Base-by-base conservation (phyloP, 1,284 basidiomycete genomes). In the Mycosarcoma maydis region DNA sequence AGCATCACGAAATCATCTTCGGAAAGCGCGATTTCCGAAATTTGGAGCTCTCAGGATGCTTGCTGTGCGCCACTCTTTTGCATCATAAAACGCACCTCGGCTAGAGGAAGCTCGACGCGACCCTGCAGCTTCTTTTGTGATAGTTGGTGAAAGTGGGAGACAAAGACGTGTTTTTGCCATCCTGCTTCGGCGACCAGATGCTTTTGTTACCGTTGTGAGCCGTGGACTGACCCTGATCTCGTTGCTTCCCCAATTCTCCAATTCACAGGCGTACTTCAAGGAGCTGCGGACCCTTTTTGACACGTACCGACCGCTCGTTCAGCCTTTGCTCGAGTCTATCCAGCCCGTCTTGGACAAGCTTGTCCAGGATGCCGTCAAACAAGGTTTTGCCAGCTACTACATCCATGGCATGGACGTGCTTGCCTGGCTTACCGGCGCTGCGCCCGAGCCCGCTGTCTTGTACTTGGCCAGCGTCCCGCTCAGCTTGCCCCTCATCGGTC, bases 381-480 rank as follows among this genome's bases (percentile, higher is more conserved):
- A 74, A 40, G 76, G 76, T 37, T 98, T 76, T 75, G 86, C 27
- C 89, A 78, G 80, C 44, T 91, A 88, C 84, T 98, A 94, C 84
- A 84, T 85, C 38, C 86, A 91, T 75, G 94, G 93, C 51, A 86
- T 97, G 72, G 87, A 95, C 80, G 87, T 93, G 32, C 82, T 88
- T 36, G 87, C 89, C 16, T 98, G 96, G 96, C 88, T 98, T 53
- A 86, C 88, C 14, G 89, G 90, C 53, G 83, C 86, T 2, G 80
- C 82, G 4, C 84, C 89, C 38, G 89, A 89, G 48, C 96, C 95
- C 3, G 86, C 92, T 1, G 84, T 89, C 54, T 83, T 89, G n/a
- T 98, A 98, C 84, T 86, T 98, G 58, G 94, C 92, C 14, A 94
- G 93, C 13, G 88, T 96, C 65, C 94, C 96, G n/a, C 84, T 98